A percentile compares a stretch with the other conserved stretches of the same genome.
These are phyloP conservation scores for Prinsepia uniflora DNA, from an alignment of 306 rosid genomes.

Conservation along the genomic window DNA sequence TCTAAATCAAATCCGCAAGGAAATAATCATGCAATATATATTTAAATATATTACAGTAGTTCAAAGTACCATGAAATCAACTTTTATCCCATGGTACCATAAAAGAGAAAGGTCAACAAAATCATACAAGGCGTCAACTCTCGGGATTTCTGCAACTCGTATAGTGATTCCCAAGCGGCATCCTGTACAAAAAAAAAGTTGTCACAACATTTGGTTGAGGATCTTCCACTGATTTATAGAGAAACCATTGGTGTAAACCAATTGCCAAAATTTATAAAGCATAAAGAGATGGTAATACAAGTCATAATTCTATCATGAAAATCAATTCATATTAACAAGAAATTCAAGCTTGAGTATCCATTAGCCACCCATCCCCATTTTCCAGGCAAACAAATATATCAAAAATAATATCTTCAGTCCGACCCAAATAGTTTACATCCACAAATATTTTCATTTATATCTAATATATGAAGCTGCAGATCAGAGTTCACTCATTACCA, in stretches of 20 bases:
- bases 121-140: constrained; percentile 36
- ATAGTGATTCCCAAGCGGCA: constrained; percentile 37
- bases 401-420: background rate
- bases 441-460: background rate
- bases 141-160: constrained; percentile 28
- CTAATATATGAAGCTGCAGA: background rate
- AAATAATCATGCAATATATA: background rate
- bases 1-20: background rate
- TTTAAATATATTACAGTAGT: background rate
- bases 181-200: constrained; percentile 35
- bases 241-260: background rate
- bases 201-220: background rate
- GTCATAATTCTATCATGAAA: background rate
- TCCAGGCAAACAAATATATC: background rate
- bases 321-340: background rate
- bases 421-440: background rate
- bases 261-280: background rate
- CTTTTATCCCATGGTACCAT: background rate
- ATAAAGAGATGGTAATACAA: background rate
- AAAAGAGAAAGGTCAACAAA: constrained; percentile 16
- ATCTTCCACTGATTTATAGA: background rate
- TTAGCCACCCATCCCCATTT: background rate
- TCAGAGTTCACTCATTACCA: background rate
- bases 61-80: constrained; percentile 1
- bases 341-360: background rate